Conservation (phyloP, 257 asterid species). For the Phtheirospermum japonicum region DNA sequence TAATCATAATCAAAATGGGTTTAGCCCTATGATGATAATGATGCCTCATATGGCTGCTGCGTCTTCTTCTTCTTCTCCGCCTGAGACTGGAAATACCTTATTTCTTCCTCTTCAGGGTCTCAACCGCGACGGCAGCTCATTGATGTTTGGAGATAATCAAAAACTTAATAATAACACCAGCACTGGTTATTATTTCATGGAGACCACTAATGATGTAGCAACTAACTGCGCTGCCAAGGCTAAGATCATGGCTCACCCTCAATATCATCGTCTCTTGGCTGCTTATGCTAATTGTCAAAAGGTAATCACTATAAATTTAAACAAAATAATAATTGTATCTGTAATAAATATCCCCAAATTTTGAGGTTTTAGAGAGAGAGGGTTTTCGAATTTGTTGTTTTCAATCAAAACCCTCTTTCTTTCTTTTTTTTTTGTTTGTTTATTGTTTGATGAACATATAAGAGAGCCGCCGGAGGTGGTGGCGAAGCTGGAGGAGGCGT, state of each 20-base stretch:
- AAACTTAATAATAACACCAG: too few species aligned
- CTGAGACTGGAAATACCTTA: too few species aligned
- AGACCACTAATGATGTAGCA: constrained; percentile 21
- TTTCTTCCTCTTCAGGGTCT: too few species aligned
- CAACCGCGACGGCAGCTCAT: too few species aligned
- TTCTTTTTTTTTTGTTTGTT: not conserved
- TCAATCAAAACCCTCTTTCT: not conserved
- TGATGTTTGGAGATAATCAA: too few species aligned
- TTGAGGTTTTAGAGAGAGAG: not conserved
- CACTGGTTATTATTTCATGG: too few species aligned
- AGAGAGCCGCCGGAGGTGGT: constrained; percentile 98
- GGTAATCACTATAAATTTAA: too few species aligned
- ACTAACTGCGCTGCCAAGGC: constrained; percentile 51
- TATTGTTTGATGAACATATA: constrained; percentile 43
- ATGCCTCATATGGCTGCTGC: constrained; percentile 48
- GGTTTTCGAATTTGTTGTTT: not conserved
- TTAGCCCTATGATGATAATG: constrained; percentile 50
- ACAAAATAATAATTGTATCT: too few species aligned
- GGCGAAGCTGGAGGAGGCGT: constrained; percentile 76
- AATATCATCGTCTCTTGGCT: constrained; percentile 77
- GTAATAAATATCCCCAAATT: not conserved
- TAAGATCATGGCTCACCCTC: constrained; percentile 91
- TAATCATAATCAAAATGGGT: constrained; percentile 27
- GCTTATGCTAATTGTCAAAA: constrained; percentile 88
- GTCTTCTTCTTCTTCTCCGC: constrained; percentile 26